These are phyloP conservation scores for Albizia julibrissin DNA, from an alignment of 306 rosid species.

Conservation along the genomic window DNA sequence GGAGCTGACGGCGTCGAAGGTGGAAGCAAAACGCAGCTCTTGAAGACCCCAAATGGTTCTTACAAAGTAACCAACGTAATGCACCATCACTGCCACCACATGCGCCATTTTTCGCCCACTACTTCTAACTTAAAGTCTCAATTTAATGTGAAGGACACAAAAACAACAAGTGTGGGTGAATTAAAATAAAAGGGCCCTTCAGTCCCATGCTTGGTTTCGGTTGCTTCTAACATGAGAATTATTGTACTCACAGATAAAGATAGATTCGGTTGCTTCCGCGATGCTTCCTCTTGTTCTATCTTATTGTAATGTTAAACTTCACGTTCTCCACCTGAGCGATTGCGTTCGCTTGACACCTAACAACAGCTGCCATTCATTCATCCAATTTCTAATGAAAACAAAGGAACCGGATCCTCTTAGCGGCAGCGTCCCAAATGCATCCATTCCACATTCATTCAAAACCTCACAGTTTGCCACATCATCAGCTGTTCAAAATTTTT, in stretches of 20 bases:
- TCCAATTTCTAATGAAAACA: background rate
- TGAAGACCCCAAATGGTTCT: conserved; percentile 66
- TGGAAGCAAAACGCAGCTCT: conserved; percentile 56
- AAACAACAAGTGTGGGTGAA: background rate
- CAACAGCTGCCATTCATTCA: background rate
- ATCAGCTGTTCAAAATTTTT: no score
- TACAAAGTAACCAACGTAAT: conserved; percentile 44
- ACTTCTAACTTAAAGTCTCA: background rate
- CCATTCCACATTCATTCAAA: no score
- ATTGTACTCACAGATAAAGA: conserved; percentile 7
- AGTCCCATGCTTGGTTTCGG: background rate
- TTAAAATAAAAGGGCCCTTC: background rate
- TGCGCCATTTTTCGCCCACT: conserved; percentile 38
- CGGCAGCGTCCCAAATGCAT: no score
- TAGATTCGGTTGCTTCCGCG: conserved; percentile 47
- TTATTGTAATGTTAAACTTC: background rate
- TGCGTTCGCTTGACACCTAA: background rate
- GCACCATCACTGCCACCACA: conserved; percentile 42
- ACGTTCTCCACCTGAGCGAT: background rate
- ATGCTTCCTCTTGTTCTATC: conserved; percentile 38
- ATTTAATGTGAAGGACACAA: background rate
- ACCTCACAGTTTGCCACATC: no score
- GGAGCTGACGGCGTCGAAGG: conserved; percentile 51
- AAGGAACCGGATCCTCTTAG: no score
- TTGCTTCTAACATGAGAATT: background rate